phyloP scores from a whole-genome alignment of 768 basidiomycete species.

The Xerocomellus chrysenteron region DNA sequence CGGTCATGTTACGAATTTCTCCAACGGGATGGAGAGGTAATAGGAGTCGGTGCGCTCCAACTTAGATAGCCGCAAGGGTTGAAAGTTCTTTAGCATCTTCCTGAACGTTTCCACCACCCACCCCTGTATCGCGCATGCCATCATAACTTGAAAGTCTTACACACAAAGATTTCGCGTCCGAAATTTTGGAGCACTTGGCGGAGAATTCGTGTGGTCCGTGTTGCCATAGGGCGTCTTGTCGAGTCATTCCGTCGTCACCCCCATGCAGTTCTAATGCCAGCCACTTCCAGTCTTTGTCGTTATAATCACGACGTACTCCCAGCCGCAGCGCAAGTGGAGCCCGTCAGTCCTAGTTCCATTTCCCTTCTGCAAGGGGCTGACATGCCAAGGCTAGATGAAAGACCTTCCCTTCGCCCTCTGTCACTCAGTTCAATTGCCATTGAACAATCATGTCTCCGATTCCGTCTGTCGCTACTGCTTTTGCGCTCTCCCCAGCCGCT shows the following conservation, averaged over 20 bases:
- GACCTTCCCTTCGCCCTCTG: background rate
- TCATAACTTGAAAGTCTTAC: background rate
- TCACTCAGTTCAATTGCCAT: background rate
- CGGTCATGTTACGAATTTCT: background rate
- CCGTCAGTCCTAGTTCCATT: background rate
- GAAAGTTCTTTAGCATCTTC: background rate
- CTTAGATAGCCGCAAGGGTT: background rate
- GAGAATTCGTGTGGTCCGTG: background rate
- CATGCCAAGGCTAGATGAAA: conserved; percentile 6
- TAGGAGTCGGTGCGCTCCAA: background rate
- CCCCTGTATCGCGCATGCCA: background rate
- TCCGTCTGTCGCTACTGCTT: conserved; percentile 10
- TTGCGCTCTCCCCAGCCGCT: background rate
- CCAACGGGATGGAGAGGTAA: too few species aligned
- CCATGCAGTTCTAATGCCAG: background rate
- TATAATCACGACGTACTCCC: background rate
- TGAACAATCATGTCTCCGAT: conserved; percentile 19
- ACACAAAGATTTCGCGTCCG: conserved; percentile 16
- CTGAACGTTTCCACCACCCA: too few species aligned
- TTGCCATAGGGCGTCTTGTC: too few species aligned
- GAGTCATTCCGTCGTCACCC: background rate
- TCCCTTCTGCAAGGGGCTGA: conserved; percentile 6
- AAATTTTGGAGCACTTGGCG: too few species aligned
- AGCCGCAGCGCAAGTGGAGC: background rate
- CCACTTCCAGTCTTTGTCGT: background rate